Evolutionary conservation across 768 basidiomycete species (phyloP).

Genomic region (Leccinum fibrillosum): DNA sequence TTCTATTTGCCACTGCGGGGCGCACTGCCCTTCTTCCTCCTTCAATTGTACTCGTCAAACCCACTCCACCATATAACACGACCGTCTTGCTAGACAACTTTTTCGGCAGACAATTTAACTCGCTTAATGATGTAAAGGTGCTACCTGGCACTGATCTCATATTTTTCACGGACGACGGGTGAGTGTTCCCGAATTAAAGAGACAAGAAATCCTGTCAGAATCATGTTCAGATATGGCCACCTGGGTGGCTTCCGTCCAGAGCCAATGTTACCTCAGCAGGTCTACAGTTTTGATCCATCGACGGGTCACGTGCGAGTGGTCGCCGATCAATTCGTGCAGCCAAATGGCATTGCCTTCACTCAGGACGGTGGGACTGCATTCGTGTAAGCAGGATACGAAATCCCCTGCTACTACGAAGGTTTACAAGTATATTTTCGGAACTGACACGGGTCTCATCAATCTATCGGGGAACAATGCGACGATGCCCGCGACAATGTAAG

Average conservation of each 20-base stretch:
- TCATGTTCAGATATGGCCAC: not conserved
- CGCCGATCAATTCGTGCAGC: not conserved
- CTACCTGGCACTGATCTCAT: not conserved
- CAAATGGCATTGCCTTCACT: not conserved
- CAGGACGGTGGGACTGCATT: not conserved
- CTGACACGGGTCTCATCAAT: not conserved
- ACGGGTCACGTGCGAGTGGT: not conserved
- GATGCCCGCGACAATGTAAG: not conserved
- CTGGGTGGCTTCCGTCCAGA: not conserved
- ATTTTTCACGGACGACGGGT: not conserved
- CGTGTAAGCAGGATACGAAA: not conserved
- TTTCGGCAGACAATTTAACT: not conserved
- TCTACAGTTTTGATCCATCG: not conserved
- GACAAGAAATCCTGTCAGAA: not conserved
- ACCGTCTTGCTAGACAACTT: not conserved
- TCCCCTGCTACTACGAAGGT: not conserved
- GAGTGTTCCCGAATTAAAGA: not conserved
- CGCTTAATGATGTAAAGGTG: not conserved
- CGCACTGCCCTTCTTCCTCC: not conserved
- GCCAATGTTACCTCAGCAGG: not conserved
- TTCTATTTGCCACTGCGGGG: not conserved
- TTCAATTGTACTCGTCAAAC: not conserved
- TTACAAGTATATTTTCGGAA: not conserved
- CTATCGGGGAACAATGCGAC: not conserved
- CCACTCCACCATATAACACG: not conserved